Percentiles rank a stretch among this genome's conserved stretches.
These are phyloP conservation scores for Monoraphidium neglectum DNA, from an alignment of 139 green algal genomes.

Conservation along the genomic window DNA sequence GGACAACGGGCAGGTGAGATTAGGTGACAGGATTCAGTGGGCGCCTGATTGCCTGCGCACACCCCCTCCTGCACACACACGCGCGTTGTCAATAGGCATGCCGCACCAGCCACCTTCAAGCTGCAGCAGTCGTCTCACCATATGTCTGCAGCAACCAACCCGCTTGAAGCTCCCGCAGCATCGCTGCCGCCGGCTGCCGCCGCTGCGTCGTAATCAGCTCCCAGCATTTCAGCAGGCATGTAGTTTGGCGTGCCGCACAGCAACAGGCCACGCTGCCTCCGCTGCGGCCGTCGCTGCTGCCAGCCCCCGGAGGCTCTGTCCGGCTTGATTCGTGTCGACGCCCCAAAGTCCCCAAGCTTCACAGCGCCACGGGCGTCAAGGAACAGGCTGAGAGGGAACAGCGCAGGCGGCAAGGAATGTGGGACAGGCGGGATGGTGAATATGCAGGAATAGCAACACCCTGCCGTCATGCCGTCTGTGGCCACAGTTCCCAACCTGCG, in stretches of 20 bases:
- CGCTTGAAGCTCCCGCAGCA: background rate
- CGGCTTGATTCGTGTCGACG: background rate
- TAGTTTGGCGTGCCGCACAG: background rate
- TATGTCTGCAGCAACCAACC: background rate
- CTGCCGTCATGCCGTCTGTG: no score
- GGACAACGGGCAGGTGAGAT: background rate
- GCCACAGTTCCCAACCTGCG: no score
- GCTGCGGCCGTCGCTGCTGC: no score
- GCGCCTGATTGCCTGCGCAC: background rate
- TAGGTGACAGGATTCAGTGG: background rate
- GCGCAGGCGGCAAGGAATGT: no score
- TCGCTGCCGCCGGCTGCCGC: background rate
- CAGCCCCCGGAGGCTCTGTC: no score
- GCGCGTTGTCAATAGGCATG: no score
- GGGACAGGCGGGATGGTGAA: no score
- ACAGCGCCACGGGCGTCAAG: background rate
- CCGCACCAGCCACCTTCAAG: background rate
- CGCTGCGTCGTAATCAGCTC: no score
- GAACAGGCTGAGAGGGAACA: background rate
- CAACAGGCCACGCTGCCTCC: background rate
- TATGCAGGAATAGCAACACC: no score
- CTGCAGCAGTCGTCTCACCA: background rate
- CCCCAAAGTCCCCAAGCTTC: constrained; percentile 12
- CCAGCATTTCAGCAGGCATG: background rate
- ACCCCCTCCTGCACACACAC: background rate